phyloP scores from a whole-genome alignment of 495 filamentous ascomycete genomes.

The Penicillium argentinense region DNA sequence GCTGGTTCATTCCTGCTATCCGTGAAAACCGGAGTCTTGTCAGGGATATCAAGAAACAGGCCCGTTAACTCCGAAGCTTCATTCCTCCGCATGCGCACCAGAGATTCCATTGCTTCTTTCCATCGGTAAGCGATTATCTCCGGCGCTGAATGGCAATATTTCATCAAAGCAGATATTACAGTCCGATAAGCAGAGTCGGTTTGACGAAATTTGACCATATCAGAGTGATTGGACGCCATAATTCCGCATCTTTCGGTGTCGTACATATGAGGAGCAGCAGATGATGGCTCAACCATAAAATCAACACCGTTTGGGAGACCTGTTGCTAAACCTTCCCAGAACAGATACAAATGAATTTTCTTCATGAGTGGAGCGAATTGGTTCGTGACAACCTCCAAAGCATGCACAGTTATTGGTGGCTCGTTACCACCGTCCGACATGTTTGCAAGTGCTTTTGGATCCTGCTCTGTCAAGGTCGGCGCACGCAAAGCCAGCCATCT shows the following conservation, averaged over 20 bases:
- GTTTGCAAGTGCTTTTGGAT: slow-evolving; percentile 24
- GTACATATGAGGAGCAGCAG: slow-evolving; percentile 1
- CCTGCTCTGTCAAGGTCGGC: no score
- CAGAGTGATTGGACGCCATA: not conserved
- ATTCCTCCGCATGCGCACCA: not conserved
- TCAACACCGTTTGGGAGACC: not conserved
- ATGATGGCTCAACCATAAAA: slow-evolving; percentile 1
- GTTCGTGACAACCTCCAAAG: no score
- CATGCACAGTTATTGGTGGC: no score
- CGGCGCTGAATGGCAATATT: slow-evolving; percentile 1
- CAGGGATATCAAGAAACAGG: not conserved
- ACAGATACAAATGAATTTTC: slow-evolving; percentile 34
- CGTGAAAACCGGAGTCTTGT: not conserved
- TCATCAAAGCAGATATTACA: not conserved
- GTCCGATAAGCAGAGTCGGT: slow-evolving; percentile 1
- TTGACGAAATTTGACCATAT: slow-evolving; percentile 1
- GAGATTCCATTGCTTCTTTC: not conserved
- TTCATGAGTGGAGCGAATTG: slow-evolving; percentile 39
- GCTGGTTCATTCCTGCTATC: not conserved
- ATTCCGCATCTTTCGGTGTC: slow-evolving; percentile 2
- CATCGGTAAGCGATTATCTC: slow-evolving; percentile 1
- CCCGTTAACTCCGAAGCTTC: slow-evolving; percentile 1
- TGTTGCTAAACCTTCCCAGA: slow-evolving; percentile 35
- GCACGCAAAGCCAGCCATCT: no score
- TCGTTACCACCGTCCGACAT: no score